Evolutionary conservation across 805 yeast species (phyloP), one percentile per base, ranked within the genome.

Genomic region (Hanseniaspora valbyensis): DNA sequence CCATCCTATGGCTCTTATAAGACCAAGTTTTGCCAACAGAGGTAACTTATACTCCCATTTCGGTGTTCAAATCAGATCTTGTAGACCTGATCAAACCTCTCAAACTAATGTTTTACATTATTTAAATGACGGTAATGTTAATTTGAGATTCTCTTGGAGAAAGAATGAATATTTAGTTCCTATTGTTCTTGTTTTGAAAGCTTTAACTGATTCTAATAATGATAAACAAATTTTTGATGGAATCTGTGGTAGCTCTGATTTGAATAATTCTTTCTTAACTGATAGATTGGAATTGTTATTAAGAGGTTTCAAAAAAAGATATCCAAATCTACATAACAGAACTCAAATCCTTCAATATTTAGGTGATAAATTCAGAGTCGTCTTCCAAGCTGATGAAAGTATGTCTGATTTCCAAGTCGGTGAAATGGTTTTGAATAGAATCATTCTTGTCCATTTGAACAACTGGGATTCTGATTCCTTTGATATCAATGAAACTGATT

Each of bases 81-180:
- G 88, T 2, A 79, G 98, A 64, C 95, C 95, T 3, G 98, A 92
- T 68, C 97, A 92, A 71, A 84, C 96, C 18, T 89, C 98, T 19
- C 96, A 89, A 69, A 88, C 97, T 4, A 92, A 90, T 63, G 97
- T 89, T n/a, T 73, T 92, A 63, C 98, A 92, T 66, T 92, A 92
- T 65, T 76, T 92, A 61, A 83, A 78, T 59, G 96, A 92, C 62
- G 98, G 98, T 69, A 90, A 84, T 61, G 95, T 89, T 51, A 89
- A 96, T 1, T 87, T 92, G 73, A 76, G 98, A 64, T 92, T 92
- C 64, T 84, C 96, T 5, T 92, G 97, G 97, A 79, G 89, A 61
- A 92, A 92, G 62, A 90, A 87, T 65, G 98, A 92, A 69, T 92
- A 85, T 65, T 72, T 92, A 60, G 83, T 92, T 42, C 97, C 98